A percentile compares a stretch with the other conserved stretches of the same genome.
Conservation (phyloP, 106 monocot species). For the Agapanthus africanus region DNA sequence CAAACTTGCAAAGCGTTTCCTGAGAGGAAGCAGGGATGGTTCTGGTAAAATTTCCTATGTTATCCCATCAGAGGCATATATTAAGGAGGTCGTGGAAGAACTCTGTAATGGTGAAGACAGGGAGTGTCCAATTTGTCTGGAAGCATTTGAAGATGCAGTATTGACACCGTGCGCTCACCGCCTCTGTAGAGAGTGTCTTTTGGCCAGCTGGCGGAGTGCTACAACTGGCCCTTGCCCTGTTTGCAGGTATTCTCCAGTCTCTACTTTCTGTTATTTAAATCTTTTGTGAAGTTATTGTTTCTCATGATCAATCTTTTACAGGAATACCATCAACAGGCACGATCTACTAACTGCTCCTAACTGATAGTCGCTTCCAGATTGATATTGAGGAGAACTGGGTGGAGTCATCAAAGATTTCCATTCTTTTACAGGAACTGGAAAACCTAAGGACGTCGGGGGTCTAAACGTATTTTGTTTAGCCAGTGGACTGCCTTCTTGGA, state of each 20-base stretch:
- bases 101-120: slow-evolving; percentile 67
- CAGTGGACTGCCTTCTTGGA: slow-evolving; percentile 99
- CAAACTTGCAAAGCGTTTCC: slow-evolving; percentile 79
- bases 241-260: slow-evolving; percentile 50
- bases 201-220: slow-evolving; percentile 71
- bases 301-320: slow-evolving; percentile 14
- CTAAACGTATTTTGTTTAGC: slow-evolving; percentile 97
- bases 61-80: slow-evolving; percentile 63
- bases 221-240: slow-evolving; percentile 75
- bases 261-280: neutral
- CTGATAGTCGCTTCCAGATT: slow-evolving; percentile 60
- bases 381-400: slow-evolving; percentile 90
- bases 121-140: slow-evolving; percentile 94
- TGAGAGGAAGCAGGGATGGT: slow-evolving; percentile 39
- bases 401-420: slow-evolving; percentile 83
- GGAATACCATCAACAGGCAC: slow-evolving; percentile 46
- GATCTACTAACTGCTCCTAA: slow-evolving; percentile 89
- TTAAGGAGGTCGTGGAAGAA: slow-evolving; percentile 76
- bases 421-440: slow-evolving; percentile 68
- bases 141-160: slow-evolving; percentile 96
- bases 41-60: slow-evolving; percentile 21
- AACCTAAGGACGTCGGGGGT: slow-evolving; percentile 43
- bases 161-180: slow-evolving; percentile 94
- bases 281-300: neutral
- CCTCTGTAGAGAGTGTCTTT: slow-evolving; percentile 81